Evolutionary conservation across 805 yeast genomes (phyloP).

Genomic region (Candida railenensis): DNA sequence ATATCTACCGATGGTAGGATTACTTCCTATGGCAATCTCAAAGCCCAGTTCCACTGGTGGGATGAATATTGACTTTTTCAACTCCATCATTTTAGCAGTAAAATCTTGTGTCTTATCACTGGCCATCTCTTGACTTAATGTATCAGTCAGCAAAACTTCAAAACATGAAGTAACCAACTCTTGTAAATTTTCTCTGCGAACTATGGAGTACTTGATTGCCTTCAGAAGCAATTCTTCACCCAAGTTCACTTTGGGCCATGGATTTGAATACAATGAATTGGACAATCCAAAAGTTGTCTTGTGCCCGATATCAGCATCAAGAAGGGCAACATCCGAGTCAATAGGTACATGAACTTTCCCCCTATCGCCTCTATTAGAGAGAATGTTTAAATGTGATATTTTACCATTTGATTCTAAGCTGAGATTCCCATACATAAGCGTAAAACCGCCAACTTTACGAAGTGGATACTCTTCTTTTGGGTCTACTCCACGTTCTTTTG

Average conservation of each 20-base stretch:
- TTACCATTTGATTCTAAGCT: conserved; percentile 20
- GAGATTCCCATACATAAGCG: conserved; percentile 56
- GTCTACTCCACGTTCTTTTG: not conserved
- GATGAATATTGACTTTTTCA: conserved; percentile 63
- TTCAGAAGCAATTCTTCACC: conserved; percentile 41
- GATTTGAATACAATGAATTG: conserved; percentile 61
- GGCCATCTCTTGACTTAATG: conserved; percentile 26
- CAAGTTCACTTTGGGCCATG: conserved; percentile 71
- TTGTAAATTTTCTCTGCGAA: conserved; percentile 24
- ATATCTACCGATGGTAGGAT: conserved; percentile 43
- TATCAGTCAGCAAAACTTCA: conserved; percentile 47
- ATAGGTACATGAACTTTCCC: conserved; percentile 27
- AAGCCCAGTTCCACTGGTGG: conserved; percentile 48
- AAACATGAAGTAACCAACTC: conserved; percentile 53
- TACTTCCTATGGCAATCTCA: not conserved
- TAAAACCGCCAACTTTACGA: conserved; percentile 58
- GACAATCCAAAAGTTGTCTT: conserved; percentile 57
- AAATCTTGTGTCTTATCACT: conserved; percentile 9
- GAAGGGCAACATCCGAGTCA: conserved; percentile 1
- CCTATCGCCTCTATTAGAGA: conserved; percentile 51
- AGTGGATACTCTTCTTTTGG: conserved; percentile 11
- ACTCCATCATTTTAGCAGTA: conserved; percentile 31
- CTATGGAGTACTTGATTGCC: conserved; percentile 18
- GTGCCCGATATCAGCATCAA: conserved; percentile 18
- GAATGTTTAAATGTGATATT: conserved; percentile 38